phyloP scores from a whole-genome alignment of 2,329 filamentous ascomycete species.

The Fusarium sp. region DNA sequence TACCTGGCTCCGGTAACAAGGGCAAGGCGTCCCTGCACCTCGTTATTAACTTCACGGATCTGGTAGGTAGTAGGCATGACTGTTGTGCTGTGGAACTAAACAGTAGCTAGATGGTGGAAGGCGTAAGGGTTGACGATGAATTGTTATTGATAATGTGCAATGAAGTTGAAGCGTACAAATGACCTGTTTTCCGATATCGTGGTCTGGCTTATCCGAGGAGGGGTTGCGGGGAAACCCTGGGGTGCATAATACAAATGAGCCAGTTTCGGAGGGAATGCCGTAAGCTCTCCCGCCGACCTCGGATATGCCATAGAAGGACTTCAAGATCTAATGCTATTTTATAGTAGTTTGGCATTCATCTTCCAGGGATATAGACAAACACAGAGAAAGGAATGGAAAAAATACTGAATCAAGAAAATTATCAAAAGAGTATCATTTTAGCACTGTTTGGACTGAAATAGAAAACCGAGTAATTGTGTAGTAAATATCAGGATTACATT shows the following conservation, averaged over 20 bases:
- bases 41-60: constrained; percentile 25
- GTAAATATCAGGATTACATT: too few species aligned
- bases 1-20: constrained; percentile 38
- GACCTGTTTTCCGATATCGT: constrained; percentile 2
- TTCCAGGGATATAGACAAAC: too few species aligned
- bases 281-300: background rate
- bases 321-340: too few species aligned
- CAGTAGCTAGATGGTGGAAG: too few species aligned
- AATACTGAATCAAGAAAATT: too few species aligned
- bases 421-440: too few species aligned
- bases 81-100: accelerated
- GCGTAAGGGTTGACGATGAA: too few species aligned
- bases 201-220: constrained; percentile 28
- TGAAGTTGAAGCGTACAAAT: background rate
- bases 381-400: too few species aligned
- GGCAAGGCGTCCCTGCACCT: constrained; percentile 27
- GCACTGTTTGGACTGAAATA: too few species aligned
- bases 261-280: constrained; percentile 23
- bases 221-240: constrained; percentile 20
- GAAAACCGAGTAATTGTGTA: too few species aligned
- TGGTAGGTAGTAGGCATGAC: constrained; percentile 28
- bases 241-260: background rate
- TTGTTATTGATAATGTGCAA: background rate
- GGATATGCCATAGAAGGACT: too few species aligned
- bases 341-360: too few species aligned